Evolutionary conservation across 805 yeast species (phyloP), one percentile per base, ranked within the genome.

Genomic region (Starmerella khaoyaiensis): DNA sequence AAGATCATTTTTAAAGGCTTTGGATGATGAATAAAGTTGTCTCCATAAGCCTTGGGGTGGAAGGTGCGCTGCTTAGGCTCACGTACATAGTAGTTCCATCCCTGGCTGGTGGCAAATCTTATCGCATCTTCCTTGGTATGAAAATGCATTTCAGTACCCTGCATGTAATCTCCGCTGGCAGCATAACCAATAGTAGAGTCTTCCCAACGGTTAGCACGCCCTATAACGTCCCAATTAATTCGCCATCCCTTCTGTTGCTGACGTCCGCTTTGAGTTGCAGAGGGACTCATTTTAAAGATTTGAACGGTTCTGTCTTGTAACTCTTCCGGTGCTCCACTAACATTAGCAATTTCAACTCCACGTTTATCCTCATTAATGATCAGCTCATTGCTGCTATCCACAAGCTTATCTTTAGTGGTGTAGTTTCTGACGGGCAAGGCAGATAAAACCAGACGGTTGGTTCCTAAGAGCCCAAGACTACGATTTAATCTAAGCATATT

Each of bases 121-220:
- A 77, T 64, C 24, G 94, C 94, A 28, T 80, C 71, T 33, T 81
- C 87, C 59, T 72, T 75, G 35, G 75, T 64, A 53, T 74, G 78
- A 56, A 81, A 81, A 56, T 74, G 74, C 65, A 81, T 59, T 54
- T 70, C 70, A 7, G 87, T 76, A 14, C 78, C 83, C 62, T 80
- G 71, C 69, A 82, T 76, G 60, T 74, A 76, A 57, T 81, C 94
- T 25, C 79, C 72, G 31, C 79, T 66, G 31, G 80, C 71, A 52
- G 79, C 86, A 65, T 79, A 81, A 19, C 94, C 94, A 59, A 81
- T 81, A 55, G 81, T 65, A 56, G 79, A 87, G 59, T 81, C 81
- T 56, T 81, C 94, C 93, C 93, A 81, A 56, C 90, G 65, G 64
- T 81, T 74, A 17, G 79, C 81, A 52, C 76, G 72, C 31, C 74